phyloP scores from a whole-genome alignment of 345 rosid genomes.

The Trapa bicornis region DNA sequence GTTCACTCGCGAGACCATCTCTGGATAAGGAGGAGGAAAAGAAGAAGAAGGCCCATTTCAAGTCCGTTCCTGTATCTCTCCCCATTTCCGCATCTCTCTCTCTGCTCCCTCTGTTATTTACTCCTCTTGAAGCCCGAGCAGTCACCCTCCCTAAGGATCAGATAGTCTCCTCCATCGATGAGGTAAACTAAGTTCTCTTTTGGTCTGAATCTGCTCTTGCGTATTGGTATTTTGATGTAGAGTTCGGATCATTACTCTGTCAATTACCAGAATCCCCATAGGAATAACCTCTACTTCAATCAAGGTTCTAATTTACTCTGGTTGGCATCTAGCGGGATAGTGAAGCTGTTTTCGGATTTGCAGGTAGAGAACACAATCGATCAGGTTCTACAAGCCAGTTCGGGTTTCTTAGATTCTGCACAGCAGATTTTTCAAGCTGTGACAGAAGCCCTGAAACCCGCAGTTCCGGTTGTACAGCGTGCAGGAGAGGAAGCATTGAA shows the following conservation, averaged over 20 bases:
- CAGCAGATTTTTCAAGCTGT: constrained; percentile 50
- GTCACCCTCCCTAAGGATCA: constrained; percentile 63
- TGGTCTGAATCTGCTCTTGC: not conserved
- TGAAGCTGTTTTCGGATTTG: constrained; percentile 7
- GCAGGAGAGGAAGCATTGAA: constrained; percentile 76
- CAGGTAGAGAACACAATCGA: constrained; percentile 81
- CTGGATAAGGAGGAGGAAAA: not conserved
- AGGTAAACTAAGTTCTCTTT: constrained; percentile 22
- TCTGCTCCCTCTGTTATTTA: constrained; percentile 39
- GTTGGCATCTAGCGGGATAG: constrained; percentile 1
- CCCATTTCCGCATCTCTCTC: constrained; percentile 56
- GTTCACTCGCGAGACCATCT: constrained; percentile 8
- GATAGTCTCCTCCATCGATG: constrained; percentile 67
- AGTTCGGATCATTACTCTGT: not conserved
- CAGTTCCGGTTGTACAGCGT: constrained; percentile 53
- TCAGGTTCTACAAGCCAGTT: constrained; percentile 59
- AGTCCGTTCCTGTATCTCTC: constrained; percentile 34
- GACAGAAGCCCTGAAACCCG: constrained; percentile 66
- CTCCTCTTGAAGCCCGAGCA: constrained; percentile 58
- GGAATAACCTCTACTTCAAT: too few species aligned
- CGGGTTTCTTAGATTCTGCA: constrained; percentile 44
- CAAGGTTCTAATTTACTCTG: too few species aligned
- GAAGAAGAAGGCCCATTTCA: constrained; percentile 21
- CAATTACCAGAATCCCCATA: too few species aligned
- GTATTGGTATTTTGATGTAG: not conserved